These are phyloP conservation scores for Fraxinus americana DNA, from an alignment of 257 asterid species.

Conservation along the genomic window DNA sequence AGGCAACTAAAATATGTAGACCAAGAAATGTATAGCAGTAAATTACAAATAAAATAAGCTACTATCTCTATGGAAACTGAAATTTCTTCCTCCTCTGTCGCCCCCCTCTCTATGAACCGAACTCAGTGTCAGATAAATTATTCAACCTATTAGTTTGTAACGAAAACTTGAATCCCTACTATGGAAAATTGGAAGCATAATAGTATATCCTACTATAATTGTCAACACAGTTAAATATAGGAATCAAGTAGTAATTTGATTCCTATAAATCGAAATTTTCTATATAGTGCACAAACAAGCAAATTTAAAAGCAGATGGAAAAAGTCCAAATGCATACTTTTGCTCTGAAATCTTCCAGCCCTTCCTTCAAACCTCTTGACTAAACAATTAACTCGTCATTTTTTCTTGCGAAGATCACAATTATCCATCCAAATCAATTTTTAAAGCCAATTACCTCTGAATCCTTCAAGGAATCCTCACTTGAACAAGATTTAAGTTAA, in stretches of 20 bases:
- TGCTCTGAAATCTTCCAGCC: slow-evolving; percentile 3
- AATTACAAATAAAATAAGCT: background rate
- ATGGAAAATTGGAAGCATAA: slow-evolving; percentile 7
- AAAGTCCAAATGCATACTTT: background rate
- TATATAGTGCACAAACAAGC: background rate
- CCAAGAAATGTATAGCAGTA: background rate
- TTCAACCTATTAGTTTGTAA: background rate
- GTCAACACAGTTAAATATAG: background rate
- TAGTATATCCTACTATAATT: background rate
- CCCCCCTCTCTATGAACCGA: background rate
- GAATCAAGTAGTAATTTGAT: background rate
- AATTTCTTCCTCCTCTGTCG: background rate
- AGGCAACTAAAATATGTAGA: background rate
- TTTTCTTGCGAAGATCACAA: background rate
- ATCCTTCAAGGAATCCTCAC: slow-evolving; percentile 1
- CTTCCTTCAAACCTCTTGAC: slow-evolving; percentile 12
- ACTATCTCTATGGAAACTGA: background rate
- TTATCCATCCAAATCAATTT: background rate
- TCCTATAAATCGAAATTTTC: background rate
- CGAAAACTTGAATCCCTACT: background rate
- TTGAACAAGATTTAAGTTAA: too few species aligned
- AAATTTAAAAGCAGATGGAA: background rate
- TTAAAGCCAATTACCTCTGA: background rate
- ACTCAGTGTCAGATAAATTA: background rate
- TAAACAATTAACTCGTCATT: background rate